Conservation (phyloP, 1,139 yeast species). For the Lodderomyces elongisporus region DNA sequence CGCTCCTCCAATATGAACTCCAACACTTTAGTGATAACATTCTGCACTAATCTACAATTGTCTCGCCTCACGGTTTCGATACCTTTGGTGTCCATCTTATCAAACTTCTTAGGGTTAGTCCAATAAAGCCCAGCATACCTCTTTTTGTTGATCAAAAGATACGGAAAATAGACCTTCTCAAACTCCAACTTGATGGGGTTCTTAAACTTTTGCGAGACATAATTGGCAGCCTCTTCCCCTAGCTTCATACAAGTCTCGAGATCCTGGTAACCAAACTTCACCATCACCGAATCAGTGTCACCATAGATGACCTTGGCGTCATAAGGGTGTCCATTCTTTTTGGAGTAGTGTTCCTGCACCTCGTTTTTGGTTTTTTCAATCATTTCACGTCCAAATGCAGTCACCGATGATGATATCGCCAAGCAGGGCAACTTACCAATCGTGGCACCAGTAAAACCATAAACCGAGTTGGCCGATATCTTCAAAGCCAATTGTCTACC, state of each 20-base stretch:
- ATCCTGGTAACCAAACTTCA: slow-evolving; percentile 86
- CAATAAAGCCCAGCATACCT: slow-evolving; percentile 96
- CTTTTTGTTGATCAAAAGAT: slow-evolving; percentile 87
- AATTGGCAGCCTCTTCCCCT: slow-evolving; percentile 92
- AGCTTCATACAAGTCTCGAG: slow-evolving; percentile 79
- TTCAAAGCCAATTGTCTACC: slow-evolving; percentile 97
- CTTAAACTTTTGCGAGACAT: slow-evolving; percentile 72
- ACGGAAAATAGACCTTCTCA: slow-evolving; percentile 95
- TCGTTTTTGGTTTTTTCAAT: slow-evolving; percentile 85
- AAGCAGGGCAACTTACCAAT: slow-evolving; percentile 95
- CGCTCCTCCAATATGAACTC: slow-evolving; percentile 83
- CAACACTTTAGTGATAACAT: slow-evolving; percentile 87
- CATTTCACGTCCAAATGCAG: slow-evolving; percentile 96
- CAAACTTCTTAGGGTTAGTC: slow-evolving; percentile 86
- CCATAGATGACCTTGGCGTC: slow-evolving; percentile 95
- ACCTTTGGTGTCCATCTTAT: slow-evolving; percentile 98
- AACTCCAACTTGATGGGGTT: slow-evolving; percentile 92
- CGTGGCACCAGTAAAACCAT: slow-evolving; percentile 99
- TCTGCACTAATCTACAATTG: slow-evolving; percentile 89
- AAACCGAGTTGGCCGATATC: slow-evolving; percentile 96
- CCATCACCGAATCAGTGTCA: slow-evolving; percentile 99
- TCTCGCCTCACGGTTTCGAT: slow-evolving; percentile 98
- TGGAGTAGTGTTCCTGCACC: slow-evolving; percentile 75
- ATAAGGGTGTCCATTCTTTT: slow-evolving; percentile 71
- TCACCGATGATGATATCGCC: slow-evolving; percentile 92